Evolutionary conservation across 2,329 filamentous ascomycete species (phyloP), one percentile per base, ranked within the genome.

Genomic region (Cladosporium sp.): DNA sequence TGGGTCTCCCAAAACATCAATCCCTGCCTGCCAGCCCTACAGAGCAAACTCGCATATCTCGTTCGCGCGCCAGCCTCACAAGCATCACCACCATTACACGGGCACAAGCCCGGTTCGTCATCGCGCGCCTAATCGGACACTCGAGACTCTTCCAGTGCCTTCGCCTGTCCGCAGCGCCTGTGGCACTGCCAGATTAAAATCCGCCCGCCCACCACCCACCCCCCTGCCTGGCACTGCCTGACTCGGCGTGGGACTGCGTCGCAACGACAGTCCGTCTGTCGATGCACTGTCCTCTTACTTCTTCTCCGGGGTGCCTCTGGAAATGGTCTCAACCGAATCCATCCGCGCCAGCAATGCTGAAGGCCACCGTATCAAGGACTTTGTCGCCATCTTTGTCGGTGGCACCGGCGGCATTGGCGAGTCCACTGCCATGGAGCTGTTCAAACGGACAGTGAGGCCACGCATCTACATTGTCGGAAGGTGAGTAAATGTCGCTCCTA

Each of bases 331-430:
- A n/a, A 71, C 74, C 63, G 71, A 75, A 25, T 66, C 69, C n/a
- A 63, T 77, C 18, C 73, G 74, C 64, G 69, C 71, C 54, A 70
- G 72, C 30, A 78, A 77, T 65, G 51, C 51, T 54, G 62, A 73
- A 60, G 73, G 67, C 21, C 70, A 73, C 53, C 51, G 57, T 18
- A 63, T 77, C 28, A 51, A 69, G 7, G 73, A 70, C n/a, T 67
- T 77, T 28, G 77, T 79, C 36, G 70, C 68, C 28, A 70, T 78
- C 28, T 78, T 78, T 67, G 76, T 82, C 6, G 80, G 80, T 21
- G 80, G 79, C 43, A 82, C 80, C 18, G 72, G 72, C 5, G 80
- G 80, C 30, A 81, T 82, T 58, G 79, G 79, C 30, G 76, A 79
- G 67, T 78, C 74, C 65, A 82, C 80, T 18, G 77, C 77, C 0